Conservation (phyloP, 257 asterid species). For the Nyctanthes arbortristis region DNA sequence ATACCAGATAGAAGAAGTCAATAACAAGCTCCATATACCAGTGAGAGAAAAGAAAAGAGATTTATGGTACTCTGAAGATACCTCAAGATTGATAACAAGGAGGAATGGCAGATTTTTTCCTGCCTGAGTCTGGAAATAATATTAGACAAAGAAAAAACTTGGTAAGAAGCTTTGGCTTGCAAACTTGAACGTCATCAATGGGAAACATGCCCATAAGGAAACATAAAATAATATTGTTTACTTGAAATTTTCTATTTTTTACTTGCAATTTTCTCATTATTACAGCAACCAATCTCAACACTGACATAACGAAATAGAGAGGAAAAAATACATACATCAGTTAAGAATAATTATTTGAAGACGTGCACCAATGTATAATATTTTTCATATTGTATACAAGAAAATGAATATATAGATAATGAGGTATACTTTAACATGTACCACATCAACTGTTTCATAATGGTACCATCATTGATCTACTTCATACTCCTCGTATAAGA, state of each 20-base stretch:
- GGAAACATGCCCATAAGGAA: slow-evolving; percentile 18
- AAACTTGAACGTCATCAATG: slow-evolving; percentile 9
- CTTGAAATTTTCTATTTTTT: not conserved
- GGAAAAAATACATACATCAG: not conserved
- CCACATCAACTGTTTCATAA: not conserved
- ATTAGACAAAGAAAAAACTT: slow-evolving; percentile 24
- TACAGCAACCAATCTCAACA: slow-evolving; percentile 4
- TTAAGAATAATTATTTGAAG: not conserved
- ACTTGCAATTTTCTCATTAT: slow-evolving; percentile 8
- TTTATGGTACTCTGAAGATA: slow-evolving; percentile 21
- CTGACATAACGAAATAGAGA: slow-evolving; percentile 5
- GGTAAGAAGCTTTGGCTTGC: not conserved
- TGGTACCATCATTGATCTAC: not conserved
- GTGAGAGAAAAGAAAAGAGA: slow-evolving; percentile 1
- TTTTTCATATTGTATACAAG: not conserved
- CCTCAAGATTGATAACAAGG: slow-evolving; percentile 88
- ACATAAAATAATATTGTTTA: no score
- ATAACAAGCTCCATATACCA: not conserved
- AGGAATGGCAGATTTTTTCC: slow-evolving; percentile 85
- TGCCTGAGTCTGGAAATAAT: slow-evolving; percentile 63
- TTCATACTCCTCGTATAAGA: not conserved
- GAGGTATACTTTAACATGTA: not conserved
- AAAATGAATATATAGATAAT: not conserved
- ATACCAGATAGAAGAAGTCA: slow-evolving; percentile 5
- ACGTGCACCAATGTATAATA: not conserved